Evolutionary conservation across 2,329 filamentous ascomycete genomes (phyloP).

Genomic region (Alternaria panax): DNA sequence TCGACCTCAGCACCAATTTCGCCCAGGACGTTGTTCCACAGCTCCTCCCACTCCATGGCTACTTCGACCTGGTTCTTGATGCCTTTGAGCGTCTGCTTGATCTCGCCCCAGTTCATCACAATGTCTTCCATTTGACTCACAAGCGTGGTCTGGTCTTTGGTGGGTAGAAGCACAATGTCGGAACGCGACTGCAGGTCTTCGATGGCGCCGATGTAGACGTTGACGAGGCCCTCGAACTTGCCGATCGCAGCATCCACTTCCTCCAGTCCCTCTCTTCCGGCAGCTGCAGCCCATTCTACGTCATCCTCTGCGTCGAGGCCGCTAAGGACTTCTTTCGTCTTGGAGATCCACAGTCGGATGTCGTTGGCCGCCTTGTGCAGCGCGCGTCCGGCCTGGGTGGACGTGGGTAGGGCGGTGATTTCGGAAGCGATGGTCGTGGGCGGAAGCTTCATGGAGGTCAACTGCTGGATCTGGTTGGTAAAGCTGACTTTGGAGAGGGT

Average conservation of each 20-base stretch:
- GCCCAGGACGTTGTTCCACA: constrained; percentile 92
- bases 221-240: constrained; percentile 87
- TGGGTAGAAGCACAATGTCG: constrained; percentile 76
- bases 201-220: constrained; percentile 92
- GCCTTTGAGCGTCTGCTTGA: constrained; percentile 76
- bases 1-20: constrained; percentile 92
- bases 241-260: constrained; percentile 74
- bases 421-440: constrained; percentile 84
- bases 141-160: constrained; percentile 74
- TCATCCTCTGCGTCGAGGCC: constrained; percentile 95
- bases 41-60: constrained; percentile 98
- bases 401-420: constrained; percentile 84
- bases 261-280: constrained; percentile 80
- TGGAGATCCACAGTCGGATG: constrained; percentile 91
- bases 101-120: constrained; percentile 81
- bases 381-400: constrained; percentile 81
- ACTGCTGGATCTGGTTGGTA: constrained; percentile 87
- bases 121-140: constrained; percentile 91
- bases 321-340: constrained; percentile 86
- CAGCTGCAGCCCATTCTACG: constrained; percentile 93
- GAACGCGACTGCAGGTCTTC: constrained; percentile 82
- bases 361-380: constrained; percentile 88
- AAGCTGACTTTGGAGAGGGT: constrained; percentile 92
- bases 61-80: constrained; percentile 93
- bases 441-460: constrained; percentile 88